phyloP scores from a whole-genome alignment of 139 green algal genomes.

The Chlamydomonas sp. region DNA sequence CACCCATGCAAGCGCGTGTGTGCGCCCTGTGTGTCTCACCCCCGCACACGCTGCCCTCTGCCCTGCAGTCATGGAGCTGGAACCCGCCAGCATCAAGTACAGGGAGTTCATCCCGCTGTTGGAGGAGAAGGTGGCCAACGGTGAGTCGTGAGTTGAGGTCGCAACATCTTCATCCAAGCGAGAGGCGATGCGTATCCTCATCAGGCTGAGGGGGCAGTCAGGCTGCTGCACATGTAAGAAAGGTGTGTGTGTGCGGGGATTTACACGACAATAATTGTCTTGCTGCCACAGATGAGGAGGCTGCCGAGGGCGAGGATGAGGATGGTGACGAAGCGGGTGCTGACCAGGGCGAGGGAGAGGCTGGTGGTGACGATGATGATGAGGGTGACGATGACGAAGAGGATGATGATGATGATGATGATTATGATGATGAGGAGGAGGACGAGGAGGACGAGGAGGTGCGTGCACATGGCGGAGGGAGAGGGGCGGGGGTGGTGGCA shows the following conservation, averaged over 20 bases:
- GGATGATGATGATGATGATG: constrained; percentile 7
- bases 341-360: neutral
- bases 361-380: neutral
- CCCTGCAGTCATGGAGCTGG: constrained; percentile 10
- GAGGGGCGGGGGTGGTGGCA: too few relatives aligned
- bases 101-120: constrained; percentile 18
- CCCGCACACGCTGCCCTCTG: neutral
- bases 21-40: too few relatives aligned
- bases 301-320: neutral
- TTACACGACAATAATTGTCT: neutral
- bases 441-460: neutral
- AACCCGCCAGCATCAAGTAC: neutral
- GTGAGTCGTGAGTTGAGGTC: neutral
- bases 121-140: constrained; percentile 15
- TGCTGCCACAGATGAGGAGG: neutral
- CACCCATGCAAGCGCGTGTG: too few relatives aligned
- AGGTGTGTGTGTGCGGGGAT: neutral
- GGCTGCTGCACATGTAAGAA: neutral
- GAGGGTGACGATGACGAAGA: constrained; percentile 10
- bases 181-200: neutral
- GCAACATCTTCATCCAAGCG: neutral
- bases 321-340: neutral
- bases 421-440: constrained; percentile 2
- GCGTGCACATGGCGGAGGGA: neutral
- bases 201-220: neutral